Percentiles rank a stretch among this genome's conserved stretches.
phyloP scores from a whole-genome alignment of 352 stramenopile species.

The Phytophthora tubulina region DNA sequence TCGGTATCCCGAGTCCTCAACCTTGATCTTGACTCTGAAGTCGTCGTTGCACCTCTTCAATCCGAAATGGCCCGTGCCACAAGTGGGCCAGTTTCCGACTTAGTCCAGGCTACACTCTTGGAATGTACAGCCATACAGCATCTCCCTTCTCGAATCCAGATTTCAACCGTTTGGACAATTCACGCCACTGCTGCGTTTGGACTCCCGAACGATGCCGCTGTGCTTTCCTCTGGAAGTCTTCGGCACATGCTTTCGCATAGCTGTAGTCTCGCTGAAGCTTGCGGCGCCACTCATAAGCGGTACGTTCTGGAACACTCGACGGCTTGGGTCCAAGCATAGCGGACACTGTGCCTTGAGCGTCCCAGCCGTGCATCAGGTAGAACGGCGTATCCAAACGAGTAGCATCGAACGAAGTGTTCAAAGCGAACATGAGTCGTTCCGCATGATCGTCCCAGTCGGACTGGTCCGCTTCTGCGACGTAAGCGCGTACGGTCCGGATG shows the following conservation, averaged over 20 bases:
- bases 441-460: conserved; percentile 19
- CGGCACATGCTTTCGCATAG: too few relatives aligned
- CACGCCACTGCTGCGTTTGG: conserved; percentile 11
- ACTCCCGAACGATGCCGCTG: not conserved
- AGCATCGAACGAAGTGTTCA: too few relatives aligned
- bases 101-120: too few relatives aligned
- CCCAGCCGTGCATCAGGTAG: conserved; percentile 20
- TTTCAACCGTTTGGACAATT: conserved; percentile 10
- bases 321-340: conserved; percentile 18
- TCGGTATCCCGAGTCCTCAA: conserved; percentile 14
- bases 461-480: conserved; percentile 7
- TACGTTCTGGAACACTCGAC: not conserved
- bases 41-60: too few relatives aligned
- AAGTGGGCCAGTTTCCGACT: too few relatives aligned
- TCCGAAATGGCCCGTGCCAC: too few relatives aligned
- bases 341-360: not conserved
- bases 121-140: too few relatives aligned
- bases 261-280: conserved; percentile 23
- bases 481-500: too few relatives aligned
- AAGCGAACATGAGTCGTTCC: too few relatives aligned
- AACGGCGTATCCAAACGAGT: conserved; percentile 16
- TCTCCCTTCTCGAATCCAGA: too few relatives aligned
- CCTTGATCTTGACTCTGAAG: too few relatives aligned
- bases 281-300: conserved; percentile 8
- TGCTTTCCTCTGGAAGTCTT: conserved; percentile 14